Evolutionary conservation across 2,329 filamentous ascomycete genomes (phyloP), one percentile per base, ranked within the genome.

Genomic region (Paecilomyces sp.): DNA sequence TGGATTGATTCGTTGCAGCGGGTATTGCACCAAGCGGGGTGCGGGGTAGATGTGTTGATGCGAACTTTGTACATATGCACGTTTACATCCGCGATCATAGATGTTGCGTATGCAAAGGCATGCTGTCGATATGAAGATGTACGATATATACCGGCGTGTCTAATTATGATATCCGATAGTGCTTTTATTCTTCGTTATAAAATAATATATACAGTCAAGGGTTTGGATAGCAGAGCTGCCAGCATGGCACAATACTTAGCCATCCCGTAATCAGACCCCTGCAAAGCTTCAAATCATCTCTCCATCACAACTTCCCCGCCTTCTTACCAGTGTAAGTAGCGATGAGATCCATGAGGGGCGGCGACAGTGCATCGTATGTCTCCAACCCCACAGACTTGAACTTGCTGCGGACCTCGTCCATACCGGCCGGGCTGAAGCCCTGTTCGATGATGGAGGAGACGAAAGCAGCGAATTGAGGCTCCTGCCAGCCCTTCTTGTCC

Each of bases 401-500:
- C 70, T 78, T 81, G 2, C 61, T 64, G 51, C 86, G 77, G 3
- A 89, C 82, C 18, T 77, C 80, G 55, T 78, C 80, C 66, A 87
- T 86, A 36, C 77, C 75, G 15, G 74, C 70, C 0, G 85, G 82
- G 54, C 81, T 72, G 65, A 84, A 87, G 1, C 86, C 87, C 68
- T 88, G 85, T 80, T 89, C 86, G 61, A 89, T 87, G 60, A 88
- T 84, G 59, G 82, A 86, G 36, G 82, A 85, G 47, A 89, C 85
- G 61, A 89, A 89, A 0, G 82, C 87, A 1, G 86, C 86, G 64
- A 89, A 89, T 68, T 88, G 86, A 6, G 85, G 85, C 75, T 88
- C 86, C 74, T 89, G 86, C 86, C 87, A 89, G n/a, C 86, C 86
- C 69, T 82, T 79, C 58, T 81, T 72, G 56, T 81, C 75, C 18